Conservation (phyloP, 1,284 basidiomycete species). For the Puccinia brachypodii region DNA sequence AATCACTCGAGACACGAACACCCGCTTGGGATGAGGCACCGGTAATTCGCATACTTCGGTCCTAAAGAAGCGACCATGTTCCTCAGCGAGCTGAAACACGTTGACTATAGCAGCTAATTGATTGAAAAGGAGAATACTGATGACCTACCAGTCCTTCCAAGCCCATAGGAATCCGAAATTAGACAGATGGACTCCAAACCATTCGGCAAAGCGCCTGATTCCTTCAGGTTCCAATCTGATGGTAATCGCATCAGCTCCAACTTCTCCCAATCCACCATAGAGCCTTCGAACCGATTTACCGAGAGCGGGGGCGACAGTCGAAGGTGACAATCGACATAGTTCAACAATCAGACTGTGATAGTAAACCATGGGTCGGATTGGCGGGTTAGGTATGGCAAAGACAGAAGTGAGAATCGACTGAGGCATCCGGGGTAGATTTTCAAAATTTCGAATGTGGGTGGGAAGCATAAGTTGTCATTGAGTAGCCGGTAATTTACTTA, state of each 20-base stretch:
- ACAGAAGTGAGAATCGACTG: slow-evolving; percentile 72
- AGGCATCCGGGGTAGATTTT: neutral
- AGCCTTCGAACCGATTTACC: slow-evolving; percentile 89
- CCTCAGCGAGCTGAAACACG: slow-evolving; percentile 46
- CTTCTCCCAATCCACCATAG: slow-evolving; percentile 66
- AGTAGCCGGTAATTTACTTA: neutral
- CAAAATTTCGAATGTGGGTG: neutral
- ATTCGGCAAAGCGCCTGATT: slow-evolving; percentile 77
- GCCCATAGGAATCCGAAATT: slow-evolving; percentile 99
- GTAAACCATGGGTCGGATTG: slow-evolving; percentile 73
- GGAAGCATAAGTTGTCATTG: neutral
- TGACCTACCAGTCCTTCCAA: slow-evolving; percentile 94
- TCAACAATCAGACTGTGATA: slow-evolving; percentile 88
- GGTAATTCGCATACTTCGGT: slow-evolving; percentile 59
- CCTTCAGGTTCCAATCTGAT: slow-evolving; percentile 75
- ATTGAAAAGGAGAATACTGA: neutral
- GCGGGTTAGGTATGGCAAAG: slow-evolving; percentile 73
- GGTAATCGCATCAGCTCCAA: slow-evolving; percentile 49
- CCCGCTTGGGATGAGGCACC: slow-evolving; percentile 75
- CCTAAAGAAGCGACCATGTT: slow-evolving; percentile 45
- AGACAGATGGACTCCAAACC: slow-evolving; percentile 94
- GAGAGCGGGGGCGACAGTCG: slow-evolving; percentile 89
- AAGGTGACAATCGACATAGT: slow-evolving; percentile 85
- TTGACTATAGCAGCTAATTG: neutral
- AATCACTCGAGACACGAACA: slow-evolving; percentile 81